Conservation (phyloP, 1,284 basidiomycete species). For the Rhodotorula sp. region DNA sequence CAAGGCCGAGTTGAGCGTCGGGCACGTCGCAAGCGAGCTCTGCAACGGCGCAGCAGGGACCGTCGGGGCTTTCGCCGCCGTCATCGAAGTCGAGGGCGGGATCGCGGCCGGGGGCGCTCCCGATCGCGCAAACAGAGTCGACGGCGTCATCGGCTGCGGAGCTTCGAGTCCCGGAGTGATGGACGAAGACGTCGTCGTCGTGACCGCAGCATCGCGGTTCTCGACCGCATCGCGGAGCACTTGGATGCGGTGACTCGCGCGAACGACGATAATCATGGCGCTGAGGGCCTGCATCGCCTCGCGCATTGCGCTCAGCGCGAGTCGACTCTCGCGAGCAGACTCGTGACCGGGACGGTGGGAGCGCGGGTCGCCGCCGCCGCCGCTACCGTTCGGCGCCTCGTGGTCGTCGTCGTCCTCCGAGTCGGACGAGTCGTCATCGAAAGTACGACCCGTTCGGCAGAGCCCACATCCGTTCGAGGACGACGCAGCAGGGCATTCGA, state of each 20-base stretch:
- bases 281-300: constrained; percentile 44
- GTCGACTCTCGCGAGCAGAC: constrained; percentile 18
- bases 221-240: constrained; percentile 24
- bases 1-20: constrained; percentile 40
- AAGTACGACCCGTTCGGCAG: constrained; percentile 41
- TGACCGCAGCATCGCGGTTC: neutral
- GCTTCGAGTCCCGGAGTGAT: neutral
- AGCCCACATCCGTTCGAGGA: constrained; percentile 30
- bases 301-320: constrained; percentile 44
- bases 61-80: neutral
- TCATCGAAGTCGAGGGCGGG: neutral
- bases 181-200: constrained; percentile 7
- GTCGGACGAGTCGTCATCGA: constrained; percentile 41
- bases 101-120: neutral
- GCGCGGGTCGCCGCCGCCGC: neutral
- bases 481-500: constrained; percentile 6
- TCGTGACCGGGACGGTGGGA: neutral
- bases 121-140: constrained; percentile 24
- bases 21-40: constrained; percentile 26
- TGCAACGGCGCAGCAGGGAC: neutral
- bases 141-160: constrained; percentile 24
- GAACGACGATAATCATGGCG: constrained; percentile 41
- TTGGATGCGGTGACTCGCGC: constrained; percentile 26
- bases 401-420: constrained; percentile 31
- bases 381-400: neutral